Base-by-base conservation (phyloP, 805 yeast species). In the Citeromyces nyonsensis region DNA sequence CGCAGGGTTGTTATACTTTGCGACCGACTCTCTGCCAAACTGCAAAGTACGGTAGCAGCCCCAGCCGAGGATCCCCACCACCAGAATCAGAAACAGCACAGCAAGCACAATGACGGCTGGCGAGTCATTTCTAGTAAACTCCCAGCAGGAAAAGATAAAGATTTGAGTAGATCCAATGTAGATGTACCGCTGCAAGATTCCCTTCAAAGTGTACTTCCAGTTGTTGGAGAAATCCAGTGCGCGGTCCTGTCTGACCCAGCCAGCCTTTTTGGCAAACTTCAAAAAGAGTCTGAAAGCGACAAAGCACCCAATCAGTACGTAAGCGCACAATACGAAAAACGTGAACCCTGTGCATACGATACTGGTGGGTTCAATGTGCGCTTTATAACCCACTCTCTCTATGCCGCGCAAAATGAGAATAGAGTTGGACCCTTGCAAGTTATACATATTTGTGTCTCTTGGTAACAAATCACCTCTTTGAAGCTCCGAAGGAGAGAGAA, bases 91-190 rank as follows among this genome's bases (percentile, higher is more conserved):
- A 51, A 82, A 74, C 31, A 86, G 55, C 25, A 70, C 76, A 2
- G 94, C 88, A 37, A 83, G 56, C 4, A 83, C 85, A 36, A 86
- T 71, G 22, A 86, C 84, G 1, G 95, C 95, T 1, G 93, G 79
- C 1, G 95, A 84, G 47, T 86, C 95, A 33, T 66, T 57, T 44
- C 65, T 66, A 6, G 78, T 70, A 52, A 84, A 85, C 57, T 86
- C 95, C 91, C 93, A 86, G 34, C 85, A 61, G 8, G 94, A 74
- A 36, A 86, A 63, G 33, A 85, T 69, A 11, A 74, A 61, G 36
- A 86, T 55, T 51, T 85, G 94, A 3, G 93, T 73, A 52, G 82
- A 84, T 0, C 94, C 95, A 48, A 86, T 82, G 44, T 69, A 77
- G 35, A 83, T 65, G 45, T 84, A 79, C 51, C 93, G 69, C 41